phyloP scores from a whole-genome alignment of 2,329 filamentous ascomycete species.

The Trichophyton rubrum region DNA sequence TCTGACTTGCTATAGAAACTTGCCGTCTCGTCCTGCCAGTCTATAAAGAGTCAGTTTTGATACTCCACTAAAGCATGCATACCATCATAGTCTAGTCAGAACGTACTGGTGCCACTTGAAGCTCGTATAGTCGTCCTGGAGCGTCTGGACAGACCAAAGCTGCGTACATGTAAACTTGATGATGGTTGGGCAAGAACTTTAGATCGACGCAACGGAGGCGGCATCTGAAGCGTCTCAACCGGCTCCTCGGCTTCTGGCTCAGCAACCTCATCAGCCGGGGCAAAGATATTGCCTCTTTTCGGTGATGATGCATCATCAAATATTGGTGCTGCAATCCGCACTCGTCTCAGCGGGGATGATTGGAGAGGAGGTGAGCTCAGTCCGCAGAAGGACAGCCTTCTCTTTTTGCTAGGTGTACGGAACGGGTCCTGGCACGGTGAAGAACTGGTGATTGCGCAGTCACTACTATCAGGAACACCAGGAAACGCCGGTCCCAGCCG shows the following conservation, averaged over 20 bases:
- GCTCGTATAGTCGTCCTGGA: conserved; percentile 25
- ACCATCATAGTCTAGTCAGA: conserved; percentile 1
- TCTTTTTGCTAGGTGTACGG: conserved; percentile 33
- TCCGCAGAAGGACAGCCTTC: conserved; percentile 33
- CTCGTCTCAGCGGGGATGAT: conserved; percentile 37
- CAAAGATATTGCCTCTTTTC: neutral
- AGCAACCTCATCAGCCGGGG: conserved; percentile 3
- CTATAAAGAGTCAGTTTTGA: conserved; percentile 19
- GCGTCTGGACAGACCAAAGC: conserved; percentile 20
- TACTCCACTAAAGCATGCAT: conserved; percentile 4
- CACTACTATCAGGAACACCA: conserved; percentile 24
- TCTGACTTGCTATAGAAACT: conserved; percentile 47
- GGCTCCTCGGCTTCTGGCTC: neutral
- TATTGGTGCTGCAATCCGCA: conserved; percentile 23
- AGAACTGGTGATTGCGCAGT: conserved; percentile 18
- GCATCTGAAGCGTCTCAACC: conserved; percentile 8
- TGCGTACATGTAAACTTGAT: conserved; percentile 30
- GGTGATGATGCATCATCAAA: conserved; percentile 18
- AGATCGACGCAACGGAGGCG: conserved; percentile 27
- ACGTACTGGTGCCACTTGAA: conserved; percentile 28
- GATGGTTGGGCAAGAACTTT: conserved; percentile 23
- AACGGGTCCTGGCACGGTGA: conserved; percentile 20
- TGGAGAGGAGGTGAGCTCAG: conserved; percentile 35
- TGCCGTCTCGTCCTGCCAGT: conserved; percentile 48
- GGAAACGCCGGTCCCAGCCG: conserved; percentile 32